Base-by-base conservation (phyloP, 176 grass and related monocot species). In the Oryza rufipogon region DNA sequence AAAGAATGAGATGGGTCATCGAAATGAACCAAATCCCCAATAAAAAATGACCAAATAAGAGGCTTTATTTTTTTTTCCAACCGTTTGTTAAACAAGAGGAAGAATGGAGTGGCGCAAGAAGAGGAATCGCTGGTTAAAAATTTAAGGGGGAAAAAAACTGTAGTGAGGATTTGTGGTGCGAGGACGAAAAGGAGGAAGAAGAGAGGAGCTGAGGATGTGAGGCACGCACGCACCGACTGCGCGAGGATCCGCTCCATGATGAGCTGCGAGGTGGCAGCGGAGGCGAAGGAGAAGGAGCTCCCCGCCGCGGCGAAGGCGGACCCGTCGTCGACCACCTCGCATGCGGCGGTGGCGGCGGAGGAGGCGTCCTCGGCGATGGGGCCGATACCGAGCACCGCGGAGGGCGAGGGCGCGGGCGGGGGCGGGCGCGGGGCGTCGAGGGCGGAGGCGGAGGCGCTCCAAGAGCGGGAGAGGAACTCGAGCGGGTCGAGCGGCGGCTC, bases 211-310 rank as follows among this genome's bases (percentile, higher is more conserved):
- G 30, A 32, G 28, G 28, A 28, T 28, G 28, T 28, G 28, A 28
- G 28, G 28, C 28, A 28, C 28, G 28, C 28, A 32, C 91, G 83
- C 22, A 96, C 96, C 88, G 96, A 92, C 56, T 96, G 97, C 68
- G 97, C 92, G 68, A 99, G 89, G 89, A 99, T 99, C 75, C 97
- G 87, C 80, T 99, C 97, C 93, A 99, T 99, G 87, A 99, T 92
- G 78, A 99, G 90, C 88, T 99, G 97, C 71, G 97, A 99, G 48
- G 97, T 99, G 75, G 93, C 88, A 0, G 97, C 92, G 20, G 91
- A 99, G 34, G 97, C 96, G 81, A 96, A 99, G 81, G 97, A 91
- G 91, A 96, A 99, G 67, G 96, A 88, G 91, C 92, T 99, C 2
- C 93, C 93, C 0, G 81, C 84, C 19, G 92, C 84, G 17, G 65